A percentile compares a stretch with the other conserved stretches of the same genome.
phyloP scores from a whole-genome alignment of 495 filamentous ascomycete genomes.

The Cairneyella variabilis region DNA sequence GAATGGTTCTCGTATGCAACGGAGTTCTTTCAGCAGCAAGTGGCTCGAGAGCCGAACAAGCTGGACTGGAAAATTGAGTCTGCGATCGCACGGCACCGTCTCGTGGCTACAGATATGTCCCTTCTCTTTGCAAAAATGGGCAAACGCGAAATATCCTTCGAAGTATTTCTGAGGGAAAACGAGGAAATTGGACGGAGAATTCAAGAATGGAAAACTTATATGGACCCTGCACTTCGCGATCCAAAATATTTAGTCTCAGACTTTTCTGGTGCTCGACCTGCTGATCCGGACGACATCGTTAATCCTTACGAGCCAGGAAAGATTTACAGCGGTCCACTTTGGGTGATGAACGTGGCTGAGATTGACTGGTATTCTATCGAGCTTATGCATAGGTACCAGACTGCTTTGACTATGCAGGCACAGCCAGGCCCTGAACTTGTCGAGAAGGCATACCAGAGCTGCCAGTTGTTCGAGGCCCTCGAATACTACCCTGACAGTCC shows the following conservation, averaged over 20 bases:
- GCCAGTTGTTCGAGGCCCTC: conserved; percentile 73
- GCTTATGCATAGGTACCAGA: conserved; percentile 76
- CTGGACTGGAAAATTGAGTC: conserved; percentile 62
- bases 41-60: conserved; percentile 56
- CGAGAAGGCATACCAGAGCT: conserved; percentile 62
- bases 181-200: conserved; percentile 50
- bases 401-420: conserved; percentile 47
- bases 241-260: conserved; percentile 53
- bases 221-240: conserved; percentile 57
- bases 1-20: conserved; percentile 75
- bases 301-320: conserved; percentile 65
- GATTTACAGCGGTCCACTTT: conserved; percentile 65
- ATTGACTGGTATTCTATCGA: conserved; percentile 76
- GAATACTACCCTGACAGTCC: conserved; percentile 67
- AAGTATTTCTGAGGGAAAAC: conserved; percentile 63
- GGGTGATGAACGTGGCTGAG: conserved; percentile 64
- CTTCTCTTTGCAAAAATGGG: conserved; percentile 70
- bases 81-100: conserved; percentile 59
- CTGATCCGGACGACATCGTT: conserved; percentile 61
- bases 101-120: conserved; percentile 78
- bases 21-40: conserved; percentile 57
- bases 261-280: conserved; percentile 46
- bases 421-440: conserved; percentile 50
- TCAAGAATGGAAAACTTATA: conserved; percentile 49
- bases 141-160: conserved; percentile 55